Base-by-base conservation (phyloP, 305 asterid species). In the Lippia alba region DNA sequence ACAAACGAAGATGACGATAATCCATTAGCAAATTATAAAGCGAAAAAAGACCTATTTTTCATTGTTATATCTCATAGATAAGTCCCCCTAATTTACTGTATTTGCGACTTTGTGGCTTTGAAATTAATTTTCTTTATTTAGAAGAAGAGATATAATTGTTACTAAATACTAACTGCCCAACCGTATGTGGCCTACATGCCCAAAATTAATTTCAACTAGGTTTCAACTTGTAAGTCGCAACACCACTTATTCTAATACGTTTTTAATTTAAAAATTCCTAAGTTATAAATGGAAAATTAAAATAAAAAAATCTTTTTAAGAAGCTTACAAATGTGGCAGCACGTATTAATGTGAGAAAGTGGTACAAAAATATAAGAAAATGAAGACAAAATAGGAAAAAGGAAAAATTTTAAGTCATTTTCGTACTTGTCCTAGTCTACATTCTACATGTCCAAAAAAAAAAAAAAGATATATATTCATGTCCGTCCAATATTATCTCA, bases 331-430 rank as follows among this genome's bases (percentile, higher is more conserved):
- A 24, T 24, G 30, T 24, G 30, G 30, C 30, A 24, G 30, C 30
- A 1, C 30, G 30, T 24, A 24, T 24, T 24, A 24, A 24, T 24
- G 30, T 24, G 30, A 24, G 30, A 24, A 24, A 24, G 30, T 24
- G 1, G 30, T 24, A 24, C 30, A 24, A 24, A 24, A 24, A 24
- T 24, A 24, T 24, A 24, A 15, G 12, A 12, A 5, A 11, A 56
- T 14, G 30, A 16, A 34, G 10, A 14, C 30, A 24, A 24, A 24
- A 24, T 24, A 24, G n/a, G 17, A 61, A 62, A 45, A 11, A 24
- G 6, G 14, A 20, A 44, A 19, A 45, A 58, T 66, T 46, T 0
- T 30, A 32, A 53, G 68, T 55, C 66, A 12, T 39, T 74, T 74
- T 74, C 79, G 5, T 34, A 17, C 8, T 18, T 11, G 39, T 69